These are phyloP conservation scores for Adenanthera pavonina DNA, from an alignment of 306 rosid species.

Conservation along the genomic window DNA sequence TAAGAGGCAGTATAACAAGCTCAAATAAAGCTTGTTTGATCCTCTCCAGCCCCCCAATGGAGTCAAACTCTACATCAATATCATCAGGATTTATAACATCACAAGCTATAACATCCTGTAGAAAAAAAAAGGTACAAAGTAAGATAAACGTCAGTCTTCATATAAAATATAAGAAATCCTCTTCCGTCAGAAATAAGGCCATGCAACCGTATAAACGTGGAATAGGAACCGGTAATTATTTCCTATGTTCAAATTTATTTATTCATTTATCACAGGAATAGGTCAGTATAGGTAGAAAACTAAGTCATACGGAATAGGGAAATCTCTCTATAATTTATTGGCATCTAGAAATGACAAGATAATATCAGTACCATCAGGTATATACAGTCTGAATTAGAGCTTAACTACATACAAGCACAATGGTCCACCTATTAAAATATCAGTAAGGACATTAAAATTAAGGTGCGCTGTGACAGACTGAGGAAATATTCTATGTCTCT, in stretches of 20 bases:
- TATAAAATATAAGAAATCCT: slow-evolving; percentile 5
- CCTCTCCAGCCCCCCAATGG: slow-evolving; percentile 86
- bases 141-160: neutral
- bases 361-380: neutral
- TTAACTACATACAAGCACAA: neutral
- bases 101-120: slow-evolving; percentile 94
- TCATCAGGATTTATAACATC: slow-evolving; percentile 97
- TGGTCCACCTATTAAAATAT: neutral
- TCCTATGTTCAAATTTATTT: neutral
- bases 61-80: slow-evolving; percentile 82
- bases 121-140: slow-evolving; percentile 30
- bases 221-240: neutral
- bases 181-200: neutral
- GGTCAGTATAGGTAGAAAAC: neutral
- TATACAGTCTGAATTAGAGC: neutral
- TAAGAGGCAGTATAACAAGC: slow-evolving; percentile 88
- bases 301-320: slow-evolving; percentile 3
- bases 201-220: neutral
- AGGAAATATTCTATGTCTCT: neutral
- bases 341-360: neutral
- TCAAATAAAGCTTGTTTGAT: slow-evolving; percentile 85
- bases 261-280: neutral
- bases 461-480: slow-evolving; percentile 1
- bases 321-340: neutral
- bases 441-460: neutral